Base-by-base conservation (phyloP, 78 protist genomes). In the Anaeramoeba flamelloides region DNA sequence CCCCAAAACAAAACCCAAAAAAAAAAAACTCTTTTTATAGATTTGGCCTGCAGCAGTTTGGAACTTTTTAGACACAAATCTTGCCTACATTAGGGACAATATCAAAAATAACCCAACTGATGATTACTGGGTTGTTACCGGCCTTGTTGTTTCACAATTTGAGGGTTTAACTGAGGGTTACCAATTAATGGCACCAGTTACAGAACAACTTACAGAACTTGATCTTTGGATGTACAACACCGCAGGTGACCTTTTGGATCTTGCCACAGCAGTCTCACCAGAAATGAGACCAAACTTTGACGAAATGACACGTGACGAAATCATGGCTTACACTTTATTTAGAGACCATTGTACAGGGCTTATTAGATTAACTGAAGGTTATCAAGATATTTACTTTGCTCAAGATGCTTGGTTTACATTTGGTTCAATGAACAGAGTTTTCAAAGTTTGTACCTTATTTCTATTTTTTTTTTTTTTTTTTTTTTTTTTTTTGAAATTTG, bases 341-440 rank as follows among this genome's bases (percentile, higher is more conserved):
- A 26, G 8, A 26, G 78, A 38, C 17, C 78, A 38, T 76, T 76
- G 78, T 38, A 39, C 78, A 36, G 78, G 77, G 17, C 17, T 76
- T 39, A 76, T 76, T 17, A 76, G 17, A 76, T 76, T 76, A 76
- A 17, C 78, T 38, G 78, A 76, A 26, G 17, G 17, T 36, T 38
- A 38, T 76, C 17, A 8, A 26, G 78, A 76, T 39, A 39, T 76
- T 36, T 76, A 26, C 17, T 8, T 76, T 26, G 78, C 77, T 39
- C 78, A 76, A 17, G 40, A 76, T 38, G 17, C 78, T 76, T 76
- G 78, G 69, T 53, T 53, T 53, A 53, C 69, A 26, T 84, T 53
- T 74, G 78, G 78, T 3, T 37, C 83, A 30, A 64, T 84, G 78
- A 17, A 22, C 36, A 76, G 86, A 31, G 30, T 84, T 1, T 36